phyloP scores from a whole-genome alignment of 768 basidiomycete genomes.

The Daedalea quercina region DNA sequence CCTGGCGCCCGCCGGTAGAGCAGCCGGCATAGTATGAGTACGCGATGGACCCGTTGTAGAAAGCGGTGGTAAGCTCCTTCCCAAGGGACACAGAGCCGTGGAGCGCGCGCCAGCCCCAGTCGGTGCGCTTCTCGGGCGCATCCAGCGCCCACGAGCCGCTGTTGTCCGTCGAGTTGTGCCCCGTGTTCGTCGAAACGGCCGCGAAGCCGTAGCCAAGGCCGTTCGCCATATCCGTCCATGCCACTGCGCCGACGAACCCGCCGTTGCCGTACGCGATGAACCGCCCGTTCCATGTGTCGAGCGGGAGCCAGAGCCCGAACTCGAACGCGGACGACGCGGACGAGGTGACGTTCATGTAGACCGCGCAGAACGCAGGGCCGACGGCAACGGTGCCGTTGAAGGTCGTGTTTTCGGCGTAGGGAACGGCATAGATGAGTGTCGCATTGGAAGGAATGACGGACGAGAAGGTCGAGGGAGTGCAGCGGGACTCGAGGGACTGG shows the following conservation, averaged over 20 bases:
- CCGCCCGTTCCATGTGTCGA: conserved; percentile 20
- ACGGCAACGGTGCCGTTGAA: no score
- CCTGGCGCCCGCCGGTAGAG: conserved; percentile 17
- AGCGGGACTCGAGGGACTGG: no score
- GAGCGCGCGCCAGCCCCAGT: conserved; percentile 22
- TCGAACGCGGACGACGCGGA: conserved; percentile 14
- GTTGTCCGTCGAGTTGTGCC: conserved; percentile 8
- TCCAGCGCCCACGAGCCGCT: no score
- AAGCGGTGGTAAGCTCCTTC: conserved; percentile 20
- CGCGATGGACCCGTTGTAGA: conserved; percentile 14
- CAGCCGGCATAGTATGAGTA: conserved; percentile 26
- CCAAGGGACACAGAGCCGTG: conserved; percentile 19
- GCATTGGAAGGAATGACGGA: no score
- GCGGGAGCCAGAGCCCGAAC: conserved; percentile 23
- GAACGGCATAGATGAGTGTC: no score
- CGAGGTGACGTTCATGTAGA: conserved; percentile 15
- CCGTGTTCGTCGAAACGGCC: conserved; percentile 18
- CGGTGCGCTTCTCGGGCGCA: conserved; percentile 17
- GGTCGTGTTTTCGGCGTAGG: no score
- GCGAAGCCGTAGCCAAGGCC: conserved; percentile 7
- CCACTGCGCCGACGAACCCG: conserved; percentile 20
- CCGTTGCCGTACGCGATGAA: conserved; percentile 23
- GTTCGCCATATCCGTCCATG: neutral
- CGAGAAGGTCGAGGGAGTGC: no score
- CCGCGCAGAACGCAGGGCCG: conserved; percentile 16